phyloP scores from a whole-genome alignment of 1,284 basidiomycete genomes.

The Rhodotorula glutinis region DNA sequence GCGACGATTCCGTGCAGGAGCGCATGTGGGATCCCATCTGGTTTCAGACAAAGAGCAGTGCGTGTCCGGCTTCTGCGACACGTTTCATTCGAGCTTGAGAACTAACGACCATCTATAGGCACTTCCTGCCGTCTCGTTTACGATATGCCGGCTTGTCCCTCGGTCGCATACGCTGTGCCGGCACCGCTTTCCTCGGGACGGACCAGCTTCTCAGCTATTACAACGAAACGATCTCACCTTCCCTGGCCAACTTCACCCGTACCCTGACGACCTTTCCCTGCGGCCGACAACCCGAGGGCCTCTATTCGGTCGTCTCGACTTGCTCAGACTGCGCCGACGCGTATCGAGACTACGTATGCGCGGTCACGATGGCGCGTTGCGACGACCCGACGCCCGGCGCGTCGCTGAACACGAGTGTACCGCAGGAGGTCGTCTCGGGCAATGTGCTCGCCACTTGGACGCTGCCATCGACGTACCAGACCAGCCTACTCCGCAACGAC shows the following conservation, averaged over 20 bases:
- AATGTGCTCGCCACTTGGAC: constrained; percentile 8
- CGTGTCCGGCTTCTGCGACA: no score
- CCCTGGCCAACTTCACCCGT: constrained; percentile 47
- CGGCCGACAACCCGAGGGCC: constrained; percentile 42
- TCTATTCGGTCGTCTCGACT: constrained; percentile 49
- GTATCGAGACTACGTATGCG: constrained; percentile 50
- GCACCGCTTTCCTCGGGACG: constrained; percentile 44
- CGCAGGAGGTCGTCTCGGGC: not conserved
- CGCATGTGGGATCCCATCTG: constrained; percentile 33
- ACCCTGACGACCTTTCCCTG: constrained; percentile 52
- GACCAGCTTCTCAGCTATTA: constrained; percentile 44
- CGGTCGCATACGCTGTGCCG: constrained; percentile 51
- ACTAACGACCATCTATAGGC: constrained; percentile 24
- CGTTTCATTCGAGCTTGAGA: no score
- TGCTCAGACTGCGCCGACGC: constrained; percentile 48
- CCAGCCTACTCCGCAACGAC: constrained; percentile 22
- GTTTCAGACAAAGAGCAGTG: constrained; percentile 46
- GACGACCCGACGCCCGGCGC: constrained; percentile 41
- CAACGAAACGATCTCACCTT: constrained; percentile 45
- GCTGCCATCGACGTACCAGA: constrained; percentile 9
- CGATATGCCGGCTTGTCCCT: constrained; percentile 49
- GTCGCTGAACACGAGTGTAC: not conserved
- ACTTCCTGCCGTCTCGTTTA: constrained; percentile 48
- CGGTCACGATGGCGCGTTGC: constrained; percentile 50
- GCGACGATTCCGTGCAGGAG: constrained; percentile 3